These are phyloP conservation scores for Citrus unshiu DNA, from an alignment of 345 rosid genomes.

Conservation along the genomic window DNA sequence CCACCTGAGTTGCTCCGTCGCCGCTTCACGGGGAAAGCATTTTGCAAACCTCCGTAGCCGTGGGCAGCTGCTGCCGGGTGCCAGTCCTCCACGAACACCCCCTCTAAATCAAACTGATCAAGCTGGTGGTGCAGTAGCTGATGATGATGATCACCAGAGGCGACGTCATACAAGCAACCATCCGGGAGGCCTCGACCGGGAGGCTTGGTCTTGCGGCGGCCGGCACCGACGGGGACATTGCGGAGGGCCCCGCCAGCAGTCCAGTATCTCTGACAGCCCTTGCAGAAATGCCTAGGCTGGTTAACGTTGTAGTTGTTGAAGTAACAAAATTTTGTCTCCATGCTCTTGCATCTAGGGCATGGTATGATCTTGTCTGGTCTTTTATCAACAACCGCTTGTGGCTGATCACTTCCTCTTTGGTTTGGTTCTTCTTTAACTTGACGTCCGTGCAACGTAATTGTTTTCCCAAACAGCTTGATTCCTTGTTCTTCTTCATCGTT, in stretches of 20 bases:
- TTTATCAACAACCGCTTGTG: constrained; percentile 29
- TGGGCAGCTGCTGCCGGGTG: constrained; percentile 18
- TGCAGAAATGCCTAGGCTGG: constrained; percentile 96
- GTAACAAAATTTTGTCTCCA: constrained; percentile 97
- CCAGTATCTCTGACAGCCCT: constrained; percentile 98
- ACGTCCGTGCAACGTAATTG: constrained; percentile 57
- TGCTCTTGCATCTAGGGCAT: constrained; percentile 94
- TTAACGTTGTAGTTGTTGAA: constrained; percentile 97
- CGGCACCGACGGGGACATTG: constrained; percentile 92
- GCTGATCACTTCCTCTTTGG: constrained; percentile 6
- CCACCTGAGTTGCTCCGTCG: constrained; percentile 50
- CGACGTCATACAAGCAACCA: constrained; percentile 37
- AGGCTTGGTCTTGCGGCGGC: constrained; percentile 83
- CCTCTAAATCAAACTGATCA: constrained; percentile 53
- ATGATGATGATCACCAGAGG: constrained; percentile 22
- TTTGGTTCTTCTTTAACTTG: constrained; percentile 35
- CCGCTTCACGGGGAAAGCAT: constrained; percentile 60
- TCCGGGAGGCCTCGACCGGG: constrained; percentile 39
- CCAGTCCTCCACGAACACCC: constrained; percentile 61
- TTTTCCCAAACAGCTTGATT: constrained; percentile 82
- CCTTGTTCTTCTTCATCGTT: constrained; percentile 40
- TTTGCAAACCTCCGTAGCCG: constrained; percentile 47
- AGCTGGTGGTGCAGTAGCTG: constrained; percentile 2
- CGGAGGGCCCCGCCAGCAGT: constrained; percentile 96
- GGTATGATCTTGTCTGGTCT: constrained; percentile 85